Evolutionary conservation across 495 filamentous ascomycete genomes (phyloP).

Genomic region (Penicillium nucicola): DNA sequence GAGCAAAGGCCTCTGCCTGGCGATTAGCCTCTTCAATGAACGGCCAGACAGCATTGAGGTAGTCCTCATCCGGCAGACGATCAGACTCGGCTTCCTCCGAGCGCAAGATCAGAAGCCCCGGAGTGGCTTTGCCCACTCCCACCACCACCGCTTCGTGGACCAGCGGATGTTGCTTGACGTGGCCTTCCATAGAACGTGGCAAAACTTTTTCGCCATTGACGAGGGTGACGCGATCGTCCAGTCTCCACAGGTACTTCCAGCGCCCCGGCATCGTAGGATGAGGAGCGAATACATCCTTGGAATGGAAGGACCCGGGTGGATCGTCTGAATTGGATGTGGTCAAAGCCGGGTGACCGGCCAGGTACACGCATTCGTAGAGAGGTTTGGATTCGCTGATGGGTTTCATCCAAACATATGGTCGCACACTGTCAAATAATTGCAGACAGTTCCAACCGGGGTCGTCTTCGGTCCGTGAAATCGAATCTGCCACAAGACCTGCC

Average conservation of each 20-base stretch:
- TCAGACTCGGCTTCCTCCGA: slow-evolving; percentile 25
- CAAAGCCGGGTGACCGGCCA: slow-evolving; percentile 49
- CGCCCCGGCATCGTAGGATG: slow-evolving; percentile 57
- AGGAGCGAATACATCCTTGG: slow-evolving; percentile 59
- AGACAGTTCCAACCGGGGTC: slow-evolving; percentile 56
- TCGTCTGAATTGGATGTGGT: slow-evolving; percentile 51
- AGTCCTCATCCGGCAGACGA: slow-evolving; percentile 34
- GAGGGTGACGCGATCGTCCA: slow-evolving; percentile 63
- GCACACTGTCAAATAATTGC: slow-evolving; percentile 25
- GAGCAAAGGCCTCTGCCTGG: slow-evolving; percentile 51
- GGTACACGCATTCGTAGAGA: slow-evolving; percentile 52
- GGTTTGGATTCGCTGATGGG: slow-evolving; percentile 32
- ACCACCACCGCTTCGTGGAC: slow-evolving; percentile 60
- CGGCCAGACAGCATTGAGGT: slow-evolving; percentile 46
- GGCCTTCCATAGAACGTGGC: slow-evolving; percentile 60
- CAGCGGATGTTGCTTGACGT: slow-evolving; percentile 46
- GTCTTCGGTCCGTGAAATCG: slow-evolving; percentile 40
- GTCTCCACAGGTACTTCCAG: slow-evolving; percentile 62
- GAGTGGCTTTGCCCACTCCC: slow-evolving; percentile 46
- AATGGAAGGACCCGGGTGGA: slow-evolving; percentile 50
- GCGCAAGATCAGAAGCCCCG: slow-evolving; percentile 54
- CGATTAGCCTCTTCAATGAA: slow-evolving; percentile 47
- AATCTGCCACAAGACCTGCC: slow-evolving; percentile 49
- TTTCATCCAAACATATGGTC: slow-evolving; percentile 47
- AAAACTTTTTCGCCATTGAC: slow-evolving; percentile 69